Percentiles rank a stretch among this genome's conserved stretches.
These are phyloP conservation scores for Arthrinium phaeospermum DNA, from an alignment of 2,329 filamentous ascomycete genomes.

Conservation along the genomic window DNA sequence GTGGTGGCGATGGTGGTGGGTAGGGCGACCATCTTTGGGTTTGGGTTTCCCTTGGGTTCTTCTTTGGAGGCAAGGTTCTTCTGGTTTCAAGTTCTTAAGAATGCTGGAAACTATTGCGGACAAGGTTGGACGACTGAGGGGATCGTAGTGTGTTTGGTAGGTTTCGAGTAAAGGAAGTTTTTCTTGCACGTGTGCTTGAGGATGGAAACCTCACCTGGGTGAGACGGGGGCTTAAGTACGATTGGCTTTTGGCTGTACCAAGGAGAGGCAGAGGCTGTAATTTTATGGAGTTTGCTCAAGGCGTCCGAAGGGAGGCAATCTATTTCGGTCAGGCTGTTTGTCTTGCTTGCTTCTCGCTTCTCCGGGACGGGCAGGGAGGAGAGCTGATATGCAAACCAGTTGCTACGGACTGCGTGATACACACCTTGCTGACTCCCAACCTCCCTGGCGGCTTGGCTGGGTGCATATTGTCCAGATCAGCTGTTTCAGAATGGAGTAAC, in stretches of 20 bases:
- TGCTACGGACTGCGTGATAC: not conserved
- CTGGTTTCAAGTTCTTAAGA: not conserved
- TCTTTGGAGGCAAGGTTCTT: not conserved
- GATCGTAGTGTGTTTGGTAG: not conserved
- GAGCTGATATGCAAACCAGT: not conserved
- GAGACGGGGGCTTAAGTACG: not conserved
- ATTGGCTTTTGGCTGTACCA: not conserved
- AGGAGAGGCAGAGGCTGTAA: not conserved
- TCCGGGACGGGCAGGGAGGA: not conserved
- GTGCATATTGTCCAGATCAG: not conserved
- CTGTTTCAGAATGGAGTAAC: not conserved
- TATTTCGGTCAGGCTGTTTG: not conserved
- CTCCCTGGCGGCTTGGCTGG: not conserved
- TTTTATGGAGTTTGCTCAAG: not conserved
- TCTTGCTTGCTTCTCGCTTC: not conserved
- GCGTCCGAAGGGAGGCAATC: not conserved
- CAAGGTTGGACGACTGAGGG: not conserved
- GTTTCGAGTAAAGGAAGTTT: not conserved
- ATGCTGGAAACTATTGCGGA: not conserved
- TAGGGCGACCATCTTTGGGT: not conserved
- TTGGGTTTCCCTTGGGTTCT: not conserved
- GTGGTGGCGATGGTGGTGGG: not conserved
- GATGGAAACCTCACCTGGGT: not conserved
- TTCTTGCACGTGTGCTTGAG: not conserved
- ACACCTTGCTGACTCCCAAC: not conserved